Percentiles rank a stretch among this genome's conserved stretches.
These are phyloP conservation scores for Gastrolobium villosum DNA, from an alignment of 306 rosid genomes.

Conservation along the genomic window DNA sequence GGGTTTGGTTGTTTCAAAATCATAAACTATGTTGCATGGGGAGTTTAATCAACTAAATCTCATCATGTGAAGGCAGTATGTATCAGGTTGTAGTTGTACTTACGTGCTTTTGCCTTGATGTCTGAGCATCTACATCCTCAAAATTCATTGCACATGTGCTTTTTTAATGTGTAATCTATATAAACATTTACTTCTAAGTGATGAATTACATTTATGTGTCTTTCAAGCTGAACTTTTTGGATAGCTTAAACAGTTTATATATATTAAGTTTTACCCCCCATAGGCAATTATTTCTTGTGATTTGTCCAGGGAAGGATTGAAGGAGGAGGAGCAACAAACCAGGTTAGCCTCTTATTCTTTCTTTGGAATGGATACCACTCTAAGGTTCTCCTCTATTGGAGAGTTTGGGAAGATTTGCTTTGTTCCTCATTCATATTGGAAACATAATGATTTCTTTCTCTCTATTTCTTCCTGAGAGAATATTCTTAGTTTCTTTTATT, in stretches of 20 bases:
- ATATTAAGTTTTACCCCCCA: slow-evolving; percentile 42
- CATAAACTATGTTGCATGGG: background rate
- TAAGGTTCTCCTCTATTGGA: slow-evolving; percentile 48
- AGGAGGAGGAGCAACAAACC: slow-evolving; percentile 61
- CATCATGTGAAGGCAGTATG: background rate
- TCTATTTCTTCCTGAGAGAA: slow-evolving; percentile 44
- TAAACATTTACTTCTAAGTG: slow-evolving; percentile 19
- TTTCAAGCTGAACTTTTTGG: slow-evolving; percentile 44
- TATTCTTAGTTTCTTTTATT: slow-evolving; percentile 32
- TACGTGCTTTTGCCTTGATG: slow-evolving; percentile 36
- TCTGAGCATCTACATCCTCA: slow-evolving; percentile 28
- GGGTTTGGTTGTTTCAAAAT: slow-evolving; percentile 8
- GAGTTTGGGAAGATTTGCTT: slow-evolving; percentile 39
- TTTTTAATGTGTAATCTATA: slow-evolving; percentile 13
- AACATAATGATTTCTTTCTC: slow-evolving; percentile 29
- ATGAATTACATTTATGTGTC: slow-evolving; percentile 33
- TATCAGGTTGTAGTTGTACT: background rate
- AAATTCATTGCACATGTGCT: slow-evolving; percentile 41
- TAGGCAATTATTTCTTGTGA: slow-evolving; percentile 57
- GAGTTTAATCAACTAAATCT: slow-evolving; percentile 20
- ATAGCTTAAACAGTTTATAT: slow-evolving; percentile 43
- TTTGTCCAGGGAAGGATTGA: slow-evolving; percentile 65
- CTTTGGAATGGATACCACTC: slow-evolving; percentile 45
- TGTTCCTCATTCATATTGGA: slow-evolving; percentile 28
- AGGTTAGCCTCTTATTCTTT: slow-evolving; percentile 53